Evolutionary conservation across 192 early-diverging fungal species (phyloP), one percentile per base, ranked within the genome.

Genomic region (Backusella australiensis): DNA sequence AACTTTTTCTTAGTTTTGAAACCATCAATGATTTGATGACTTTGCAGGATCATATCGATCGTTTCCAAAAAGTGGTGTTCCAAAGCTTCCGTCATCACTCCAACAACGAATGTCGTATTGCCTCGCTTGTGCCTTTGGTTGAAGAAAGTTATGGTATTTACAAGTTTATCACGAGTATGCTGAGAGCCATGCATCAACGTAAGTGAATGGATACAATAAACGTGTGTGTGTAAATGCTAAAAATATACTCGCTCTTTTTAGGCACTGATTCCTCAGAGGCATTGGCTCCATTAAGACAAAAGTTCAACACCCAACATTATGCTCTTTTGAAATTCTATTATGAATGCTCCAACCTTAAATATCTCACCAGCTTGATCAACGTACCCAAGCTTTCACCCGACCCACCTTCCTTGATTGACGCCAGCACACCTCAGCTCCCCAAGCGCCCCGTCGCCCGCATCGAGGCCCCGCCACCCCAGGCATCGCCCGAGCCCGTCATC

Each of bases 81-180:
- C 84, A 80, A 41, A 90, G 93, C 78, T 95, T 99, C 83, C 89
- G 93, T 36, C 85, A 88, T 19, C 87, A 87, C 8, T 91, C 92
- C 67, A 95, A 94, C 84, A 97, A 97, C 80, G 96, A 99, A 84
- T 97, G 95, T 80, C 93, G 96, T 36, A 96, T 99, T 79, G 90
- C 96, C 12, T 92, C 96, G 19, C 89, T 99, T 23, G 96, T 99
- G 35, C 98, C 98, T n/a, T 85, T 99, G 67, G 95, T 99, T 4
- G 96, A 99, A 75, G 98, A 99, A 78, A 93, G 89, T 74, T 91
- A 97, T 76, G 95, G 92, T 15, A 97, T 99, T 71, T 99, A 99
- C 85, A 93, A 94, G 80, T 99, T 99, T 82, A 86, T 95, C 36
- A 94, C 95, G 26, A 94, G 88, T 81, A 99, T 99, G 98, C 85